phyloP scores from a whole-genome alignment of 192 early-diverging fungal species.

The Linnemannia schmuckeri region DNA sequence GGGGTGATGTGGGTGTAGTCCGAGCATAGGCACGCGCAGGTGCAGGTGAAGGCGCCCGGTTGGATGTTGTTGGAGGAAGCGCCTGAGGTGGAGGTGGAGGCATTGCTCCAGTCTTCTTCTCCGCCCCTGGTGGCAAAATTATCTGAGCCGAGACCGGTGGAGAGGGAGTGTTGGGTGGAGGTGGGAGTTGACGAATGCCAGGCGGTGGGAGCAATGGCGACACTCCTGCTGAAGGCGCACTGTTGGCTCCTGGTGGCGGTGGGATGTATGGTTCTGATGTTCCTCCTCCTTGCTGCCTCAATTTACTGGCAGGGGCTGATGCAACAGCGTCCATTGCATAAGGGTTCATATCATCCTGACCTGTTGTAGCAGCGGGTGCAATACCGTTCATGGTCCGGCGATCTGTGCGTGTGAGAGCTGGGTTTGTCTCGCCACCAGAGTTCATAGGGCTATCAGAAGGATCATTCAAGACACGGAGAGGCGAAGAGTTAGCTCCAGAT shows the following conservation, averaged over 20 bases:
- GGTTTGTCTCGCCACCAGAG: conserved; percentile 1
- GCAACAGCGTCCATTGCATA: conserved; percentile 28
- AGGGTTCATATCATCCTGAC: conserved; percentile 21
- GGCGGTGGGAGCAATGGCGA: neutral
- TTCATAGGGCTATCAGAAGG: conserved; percentile 11
- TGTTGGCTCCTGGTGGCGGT: conserved; percentile 15
- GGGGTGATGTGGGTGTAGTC: conserved; percentile 1
- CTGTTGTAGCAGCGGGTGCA: conserved; percentile 4
- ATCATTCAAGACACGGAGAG: conserved; percentile 12
- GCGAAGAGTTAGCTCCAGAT: conserved; percentile 5
- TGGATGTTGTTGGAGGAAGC: conserved; percentile 7
- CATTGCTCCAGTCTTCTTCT: neutral
- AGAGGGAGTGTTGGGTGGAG: neutral
- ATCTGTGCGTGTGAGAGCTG: conserved; percentile 12
- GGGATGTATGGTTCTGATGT: conserved; percentile 1
- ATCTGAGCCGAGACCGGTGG: neutral
- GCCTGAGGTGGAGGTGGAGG: neutral
- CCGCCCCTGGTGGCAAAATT: neutral
- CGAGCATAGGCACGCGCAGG: conserved; percentile 1
- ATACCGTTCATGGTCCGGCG: conserved; percentile 12
- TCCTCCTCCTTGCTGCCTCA: neutral
- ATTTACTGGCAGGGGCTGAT: neutral
- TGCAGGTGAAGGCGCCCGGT: conserved; percentile 27
- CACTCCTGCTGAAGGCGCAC: neutral
- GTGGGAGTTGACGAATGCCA: neutral